Conservation (phyloP, 768 basidiomycete species). For the Trametes sanguinea region DNA sequence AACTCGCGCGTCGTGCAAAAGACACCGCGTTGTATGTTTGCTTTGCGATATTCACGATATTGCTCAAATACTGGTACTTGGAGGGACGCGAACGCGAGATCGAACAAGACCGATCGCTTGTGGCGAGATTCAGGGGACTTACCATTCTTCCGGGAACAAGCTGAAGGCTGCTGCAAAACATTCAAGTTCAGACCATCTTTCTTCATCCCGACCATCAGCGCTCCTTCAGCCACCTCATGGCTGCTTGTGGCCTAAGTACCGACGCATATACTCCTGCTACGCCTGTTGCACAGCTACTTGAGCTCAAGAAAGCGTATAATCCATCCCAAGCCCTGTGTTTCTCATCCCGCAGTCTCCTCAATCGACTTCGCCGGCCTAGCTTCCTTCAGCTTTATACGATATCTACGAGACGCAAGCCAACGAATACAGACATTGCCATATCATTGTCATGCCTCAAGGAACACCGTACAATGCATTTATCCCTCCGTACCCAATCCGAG, state of each 20-base stretch:
- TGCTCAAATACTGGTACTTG: not conserved
- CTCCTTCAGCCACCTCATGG: too few relatives aligned
- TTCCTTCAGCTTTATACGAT: not conserved
- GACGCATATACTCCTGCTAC: not conserved
- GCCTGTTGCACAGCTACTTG: not conserved
- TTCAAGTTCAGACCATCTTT: not conserved
- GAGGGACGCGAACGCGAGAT: not conserved
- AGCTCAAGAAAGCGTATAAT: not conserved
- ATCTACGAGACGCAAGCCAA: not conserved
- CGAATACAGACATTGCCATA: not conserved
- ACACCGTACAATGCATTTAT: constrained; percentile 78
- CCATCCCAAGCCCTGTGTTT: not conserved
- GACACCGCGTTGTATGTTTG: too few relatives aligned
- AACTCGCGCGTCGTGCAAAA: too few relatives aligned
- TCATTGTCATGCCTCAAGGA: constrained; percentile 63
- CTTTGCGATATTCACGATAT: too few relatives aligned
- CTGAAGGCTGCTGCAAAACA: not conserved
- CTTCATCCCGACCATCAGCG: too few relatives aligned
- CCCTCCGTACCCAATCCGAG: constrained; percentile 77
- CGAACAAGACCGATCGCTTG: not conserved
- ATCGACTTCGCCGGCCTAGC: not conserved
- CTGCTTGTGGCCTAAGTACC: not conserved
- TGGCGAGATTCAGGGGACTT: not conserved
- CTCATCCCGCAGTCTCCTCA: not conserved
- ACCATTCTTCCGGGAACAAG: constrained; percentile 4